Evolutionary conservation across 2,329 filamentous ascomycete genomes (phyloP), one percentile per base, ranked within the genome.

Genomic region (Chalaropsis ovoidea): DNA sequence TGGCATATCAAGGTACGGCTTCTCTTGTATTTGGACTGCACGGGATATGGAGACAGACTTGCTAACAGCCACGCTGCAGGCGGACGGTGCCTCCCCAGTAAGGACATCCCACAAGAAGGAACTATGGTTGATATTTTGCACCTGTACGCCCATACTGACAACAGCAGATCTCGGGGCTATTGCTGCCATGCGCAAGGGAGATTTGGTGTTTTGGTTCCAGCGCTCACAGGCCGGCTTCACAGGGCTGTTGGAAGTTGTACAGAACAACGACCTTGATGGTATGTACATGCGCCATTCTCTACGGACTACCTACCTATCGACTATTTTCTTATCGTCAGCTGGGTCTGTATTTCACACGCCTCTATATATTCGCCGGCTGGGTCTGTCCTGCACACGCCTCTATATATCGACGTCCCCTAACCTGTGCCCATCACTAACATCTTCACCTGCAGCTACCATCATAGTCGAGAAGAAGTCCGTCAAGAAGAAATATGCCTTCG

Each of bases 151-250:
- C 17, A 10, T 24, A 42, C 47, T 66, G 49, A 62, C 39, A 42
- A 10, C 0, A 31, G 15, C 27, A 67, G 61, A 65, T 65, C 60
- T 67, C 31, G 66, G 66, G 2, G 47, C 39, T 11, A 65, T 67
- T 17, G 35, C 63, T 13, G 62, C 63, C 22, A 67, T 67, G 66
- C 56, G 31, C 17, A 65, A 63, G 31, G 63, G 63, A 4, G 66
- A 67, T 31, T 24, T 67, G 13, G 58, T 67, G 6, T 65, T 67
- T 58, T 67, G 66, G 66, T 67, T 62, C 19, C 62, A 67, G 24
- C 45, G 65, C 10, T 62, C 41, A 22, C 27, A 22, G 11, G 61
- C n/a, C 2, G 65, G 65, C 31, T 63, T 67, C 42, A 64, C 61
- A 10, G 65, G 65, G 7, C 24, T 67, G 6, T 41, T 67, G 19